Percentiles rank a stretch among this genome's conserved stretches.
Evolutionary conservation across 169 alveolate genomes (phyloP).

Genomic region (Neospora caninum): DNA sequence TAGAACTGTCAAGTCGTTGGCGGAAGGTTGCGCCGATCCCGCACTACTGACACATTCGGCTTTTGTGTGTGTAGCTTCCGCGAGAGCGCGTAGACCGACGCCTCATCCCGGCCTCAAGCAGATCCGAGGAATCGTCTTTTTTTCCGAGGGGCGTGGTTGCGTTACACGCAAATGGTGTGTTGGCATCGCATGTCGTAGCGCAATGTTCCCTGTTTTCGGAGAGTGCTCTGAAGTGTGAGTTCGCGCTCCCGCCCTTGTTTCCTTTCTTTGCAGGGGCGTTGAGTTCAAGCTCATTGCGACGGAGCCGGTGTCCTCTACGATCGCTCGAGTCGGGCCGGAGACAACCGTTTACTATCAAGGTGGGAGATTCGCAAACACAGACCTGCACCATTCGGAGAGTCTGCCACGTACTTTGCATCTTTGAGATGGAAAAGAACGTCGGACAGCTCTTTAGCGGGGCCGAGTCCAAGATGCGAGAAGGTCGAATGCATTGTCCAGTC

Average conservation of each 20-base stretch:
- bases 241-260: too few species aligned
- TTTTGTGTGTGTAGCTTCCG: background rate
- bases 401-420: background rate
- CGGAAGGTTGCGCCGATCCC: background rate
- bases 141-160: too few species aligned
- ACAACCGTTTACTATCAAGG: slow-evolving; percentile 59
- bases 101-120: background rate
- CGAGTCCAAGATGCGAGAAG: too few species aligned
- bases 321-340: slow-evolving; percentile 70
- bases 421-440: background rate
- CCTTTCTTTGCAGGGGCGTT: slow-evolving; percentile 70
- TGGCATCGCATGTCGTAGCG: too few species aligned
- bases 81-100: background rate
- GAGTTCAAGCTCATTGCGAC: slow-evolving; percentile 76
- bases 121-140: too few species aligned
- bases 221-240: too few species aligned
- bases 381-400: background rate
- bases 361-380: background rate
- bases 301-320: slow-evolving; percentile 57
- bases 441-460: background rate
- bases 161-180: too few species aligned
- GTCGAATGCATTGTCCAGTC: too few species aligned
- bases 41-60: background rate
- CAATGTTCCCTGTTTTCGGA: too few species aligned
- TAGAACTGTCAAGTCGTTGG: background rate